Percentiles rank a stretch among this genome's conserved stretches.
Conservation (phyloP, 495 filamentous ascomycete species). For the Antarctomyces pellizariae region DNA sequence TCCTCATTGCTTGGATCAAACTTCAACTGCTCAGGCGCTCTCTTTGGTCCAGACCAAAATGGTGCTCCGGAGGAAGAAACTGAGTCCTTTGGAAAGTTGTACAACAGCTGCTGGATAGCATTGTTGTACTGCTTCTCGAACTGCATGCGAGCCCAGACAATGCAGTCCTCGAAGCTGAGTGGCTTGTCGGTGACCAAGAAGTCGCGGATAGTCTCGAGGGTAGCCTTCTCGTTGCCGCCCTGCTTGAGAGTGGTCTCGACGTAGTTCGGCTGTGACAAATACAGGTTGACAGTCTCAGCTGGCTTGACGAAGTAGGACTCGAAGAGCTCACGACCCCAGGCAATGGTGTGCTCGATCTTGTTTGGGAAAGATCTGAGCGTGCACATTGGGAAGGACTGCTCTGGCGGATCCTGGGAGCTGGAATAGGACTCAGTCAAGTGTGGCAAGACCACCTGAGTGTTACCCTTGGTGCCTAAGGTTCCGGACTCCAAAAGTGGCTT, state of each 20-base stretch:
- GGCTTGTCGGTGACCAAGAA: constrained; percentile 88
- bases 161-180: constrained; percentile 81
- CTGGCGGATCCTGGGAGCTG: constrained; percentile 91
- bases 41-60: constrained; percentile 98
- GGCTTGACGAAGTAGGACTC: constrained; percentile 83
- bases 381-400: constrained; percentile 98
- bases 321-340: constrained; percentile 91
- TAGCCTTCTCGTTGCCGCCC: constrained; percentile 88
- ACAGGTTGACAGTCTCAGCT: constrained; percentile 86
- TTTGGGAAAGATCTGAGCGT: constrained; percentile 96
- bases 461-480: constrained; percentile 94
- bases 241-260: constrained; percentile 77
- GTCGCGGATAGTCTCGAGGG: constrained; percentile 70
- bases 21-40: constrained; percentile 74
- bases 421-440: constrained; percentile 90
- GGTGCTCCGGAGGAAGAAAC: constrained; percentile 65
- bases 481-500: constrained; percentile 93
- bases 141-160: constrained; percentile 75
- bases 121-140: constrained; percentile 98
- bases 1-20: constrained; percentile 68
- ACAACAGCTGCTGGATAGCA: constrained; percentile 84
- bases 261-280: constrained; percentile 79
- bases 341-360: constrained; percentile 96
- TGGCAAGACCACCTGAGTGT: constrained; percentile 87
- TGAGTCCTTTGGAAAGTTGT: constrained; percentile 94